These are phyloP conservation scores for Ganoderma resinaceum DNA, from an alignment of 1,284 basidiomycete species.

Conservation along the genomic window DNA sequence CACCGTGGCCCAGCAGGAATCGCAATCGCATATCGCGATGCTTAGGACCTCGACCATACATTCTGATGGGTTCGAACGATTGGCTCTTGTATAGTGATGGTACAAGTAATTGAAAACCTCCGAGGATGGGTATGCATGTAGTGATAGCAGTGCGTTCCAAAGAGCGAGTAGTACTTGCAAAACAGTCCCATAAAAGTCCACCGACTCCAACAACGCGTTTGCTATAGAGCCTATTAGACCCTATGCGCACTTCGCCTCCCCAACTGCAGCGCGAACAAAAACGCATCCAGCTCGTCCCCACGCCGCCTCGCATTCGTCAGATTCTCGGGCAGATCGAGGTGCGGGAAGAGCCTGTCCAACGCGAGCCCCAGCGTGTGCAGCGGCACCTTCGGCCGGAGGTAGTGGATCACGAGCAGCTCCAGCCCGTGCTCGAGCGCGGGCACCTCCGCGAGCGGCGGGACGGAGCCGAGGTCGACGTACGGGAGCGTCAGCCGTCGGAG, in stretches of 20 bases:
- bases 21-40: no score
- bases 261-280: conserved; percentile 8
- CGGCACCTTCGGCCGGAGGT: conserved; percentile 6
- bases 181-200: background rate
- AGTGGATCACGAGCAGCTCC: conserved; percentile 4
- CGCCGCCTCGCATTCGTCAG: background rate
- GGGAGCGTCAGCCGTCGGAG: conserved; percentile 8
- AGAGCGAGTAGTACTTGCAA: background rate
- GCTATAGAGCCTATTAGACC: background rate
- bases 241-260: background rate
- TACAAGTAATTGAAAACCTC: background rate
- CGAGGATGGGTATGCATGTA: background rate
- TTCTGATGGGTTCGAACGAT: no score
- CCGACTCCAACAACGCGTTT: background rate
- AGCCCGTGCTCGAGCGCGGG: conserved; percentile 13
- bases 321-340: conserved; percentile 6
- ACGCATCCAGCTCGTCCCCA: conserved; percentile 3
- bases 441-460: conserved; percentile 15
- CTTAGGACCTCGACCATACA: no score
- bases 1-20: no score
- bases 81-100: no score
- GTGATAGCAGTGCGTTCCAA: background rate
- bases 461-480: conserved; percentile 14
- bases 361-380: conserved; percentile 7
- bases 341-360: conserved; percentile 12